phyloP scores from a whole-genome alignment of 108 stramenopile species.

The Aurantiochytrium sp. region DNA sequence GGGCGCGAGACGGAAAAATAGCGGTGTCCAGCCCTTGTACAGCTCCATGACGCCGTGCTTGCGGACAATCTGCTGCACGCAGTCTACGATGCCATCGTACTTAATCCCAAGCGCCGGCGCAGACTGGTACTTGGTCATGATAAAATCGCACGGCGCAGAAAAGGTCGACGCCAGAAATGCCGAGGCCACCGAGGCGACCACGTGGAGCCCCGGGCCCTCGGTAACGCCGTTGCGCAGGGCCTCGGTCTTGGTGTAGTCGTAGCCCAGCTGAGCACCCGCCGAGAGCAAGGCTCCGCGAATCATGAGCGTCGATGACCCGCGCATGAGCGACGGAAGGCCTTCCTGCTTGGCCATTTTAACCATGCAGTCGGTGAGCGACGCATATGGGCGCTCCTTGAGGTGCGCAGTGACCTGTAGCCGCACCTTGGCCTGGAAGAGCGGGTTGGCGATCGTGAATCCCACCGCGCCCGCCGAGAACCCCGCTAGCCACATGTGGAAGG shows the following conservation, averaged over 20 bases:
- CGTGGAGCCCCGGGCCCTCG: background rate
- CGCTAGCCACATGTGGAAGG: slow-evolving; percentile 20
- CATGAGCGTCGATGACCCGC: slow-evolving; percentile 15
- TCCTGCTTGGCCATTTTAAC: background rate
- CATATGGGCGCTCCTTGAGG: background rate
- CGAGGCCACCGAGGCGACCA: background rate
- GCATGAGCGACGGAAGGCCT: background rate
- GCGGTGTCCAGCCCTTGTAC: background rate
- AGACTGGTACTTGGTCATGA: slow-evolving; percentile 11
- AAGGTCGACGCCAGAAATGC: slow-evolving; percentile 13
- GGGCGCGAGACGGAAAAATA: background rate
- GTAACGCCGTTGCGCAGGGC: background rate
- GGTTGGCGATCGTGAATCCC: background rate
- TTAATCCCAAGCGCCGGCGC: background rate
- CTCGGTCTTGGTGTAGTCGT: slow-evolving; percentile 25
- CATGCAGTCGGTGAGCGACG: background rate
- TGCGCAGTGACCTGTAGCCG: background rate
- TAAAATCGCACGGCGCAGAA: slow-evolving; percentile 24
- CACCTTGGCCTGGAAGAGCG: slow-evolving; percentile 4
- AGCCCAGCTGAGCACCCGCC: slow-evolving; percentile 18
- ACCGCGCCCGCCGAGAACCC: slow-evolving; percentile 3
- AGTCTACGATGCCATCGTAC: background rate
- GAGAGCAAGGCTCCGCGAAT: slow-evolving; percentile 16
- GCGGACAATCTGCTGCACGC: background rate
- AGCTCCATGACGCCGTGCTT: background rate